Conservation (phyloP, 345 rosid genomes). For the Dipteronia dyeriana region DNA sequence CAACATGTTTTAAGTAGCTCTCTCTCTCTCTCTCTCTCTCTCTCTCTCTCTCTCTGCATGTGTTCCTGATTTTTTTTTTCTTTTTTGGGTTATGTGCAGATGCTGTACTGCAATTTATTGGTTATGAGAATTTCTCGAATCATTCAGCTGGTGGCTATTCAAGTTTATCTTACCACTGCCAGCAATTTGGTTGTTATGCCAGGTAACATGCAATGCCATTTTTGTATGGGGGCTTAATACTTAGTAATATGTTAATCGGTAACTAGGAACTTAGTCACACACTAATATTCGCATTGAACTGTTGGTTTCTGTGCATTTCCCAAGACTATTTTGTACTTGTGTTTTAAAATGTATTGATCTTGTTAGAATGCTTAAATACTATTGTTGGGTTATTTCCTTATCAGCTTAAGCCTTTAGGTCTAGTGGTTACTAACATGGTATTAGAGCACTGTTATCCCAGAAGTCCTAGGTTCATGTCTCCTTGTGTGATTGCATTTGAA, state of each 20-base stretch:
- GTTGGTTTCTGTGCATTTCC: not conserved
- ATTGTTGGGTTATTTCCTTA: too few relatives aligned
- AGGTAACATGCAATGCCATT: conserved; percentile 39
- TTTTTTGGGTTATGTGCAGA: conserved; percentile 40
- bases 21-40: not conserved
- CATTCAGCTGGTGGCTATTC: conserved; percentile 33
- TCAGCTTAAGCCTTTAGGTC: too few relatives aligned
- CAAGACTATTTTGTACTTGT: not conserved
- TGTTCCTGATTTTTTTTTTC: not conserved
- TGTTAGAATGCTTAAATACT: too few relatives aligned
- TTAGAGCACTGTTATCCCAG: too few relatives aligned
- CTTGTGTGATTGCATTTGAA: too few relatives aligned
- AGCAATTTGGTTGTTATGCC: conserved; percentile 54
- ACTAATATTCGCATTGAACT: not conserved
- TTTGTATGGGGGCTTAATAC: not conserved
- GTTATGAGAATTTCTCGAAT: conserved; percentile 42
- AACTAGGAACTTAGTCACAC: not conserved
- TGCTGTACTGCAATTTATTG: conserved; percentile 49
- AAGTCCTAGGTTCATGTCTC: too few relatives aligned
- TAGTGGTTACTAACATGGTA: too few relatives aligned
- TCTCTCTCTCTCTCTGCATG: not conserved
- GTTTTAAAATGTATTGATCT: not conserved
- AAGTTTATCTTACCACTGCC: conserved; percentile 67
- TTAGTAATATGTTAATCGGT: not conserved
- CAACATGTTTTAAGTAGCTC: not conserved